Percentiles rank a stretch among this genome's conserved stretches.
Conservation (phyloP, 257 asterid genomes). For the Nicotiana undulata region DNA sequence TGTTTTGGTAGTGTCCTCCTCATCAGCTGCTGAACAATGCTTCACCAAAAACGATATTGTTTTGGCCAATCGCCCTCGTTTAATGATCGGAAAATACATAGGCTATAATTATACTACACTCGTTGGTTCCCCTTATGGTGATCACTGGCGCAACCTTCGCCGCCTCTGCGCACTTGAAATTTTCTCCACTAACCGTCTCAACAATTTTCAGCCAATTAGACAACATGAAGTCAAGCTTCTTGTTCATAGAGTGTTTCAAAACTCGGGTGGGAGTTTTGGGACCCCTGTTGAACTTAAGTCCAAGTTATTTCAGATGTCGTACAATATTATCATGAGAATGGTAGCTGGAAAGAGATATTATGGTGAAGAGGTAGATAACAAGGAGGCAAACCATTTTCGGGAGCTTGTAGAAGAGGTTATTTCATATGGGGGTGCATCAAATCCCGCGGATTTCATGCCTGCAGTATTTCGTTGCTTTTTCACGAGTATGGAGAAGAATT, state of each 20-base stretch:
- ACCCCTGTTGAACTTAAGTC: slow-evolving; percentile 27
- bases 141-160: slow-evolving; percentile 55
- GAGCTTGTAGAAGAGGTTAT: slow-evolving; percentile 24
- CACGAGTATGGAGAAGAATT: slow-evolving; percentile 25
- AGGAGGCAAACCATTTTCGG: slow-evolving; percentile 35
- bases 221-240: slow-evolving; percentile 27
- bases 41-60: slow-evolving; percentile 51
- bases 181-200: slow-evolving; percentile 42
- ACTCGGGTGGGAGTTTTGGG: slow-evolving; percentile 4
- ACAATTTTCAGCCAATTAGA: slow-evolving; percentile 26
- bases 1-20: slow-evolving; percentile 40
- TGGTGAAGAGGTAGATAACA: slow-evolving; percentile 29
- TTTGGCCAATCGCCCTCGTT: slow-evolving; percentile 44
- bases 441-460: slow-evolving; percentile 35
- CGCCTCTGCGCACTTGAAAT: slow-evolving; percentile 35
- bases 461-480: background rate
- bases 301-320: slow-evolving; percentile 23
- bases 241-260: slow-evolving; percentile 12
- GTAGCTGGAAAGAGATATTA: slow-evolving; percentile 47
- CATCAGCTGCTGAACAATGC: slow-evolving; percentile 42
- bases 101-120: slow-evolving; percentile 41
- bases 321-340: slow-evolving; percentile 59
- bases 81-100: slow-evolving; percentile 27
- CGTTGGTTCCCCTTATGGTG: slow-evolving; percentile 35
- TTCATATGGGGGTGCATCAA: slow-evolving; percentile 15